A percentile compares a stretch with the other conserved stretches of the same genome.
Conservation (phyloP, 129 eudicot species). For the Erigeron canadensis region DNA sequence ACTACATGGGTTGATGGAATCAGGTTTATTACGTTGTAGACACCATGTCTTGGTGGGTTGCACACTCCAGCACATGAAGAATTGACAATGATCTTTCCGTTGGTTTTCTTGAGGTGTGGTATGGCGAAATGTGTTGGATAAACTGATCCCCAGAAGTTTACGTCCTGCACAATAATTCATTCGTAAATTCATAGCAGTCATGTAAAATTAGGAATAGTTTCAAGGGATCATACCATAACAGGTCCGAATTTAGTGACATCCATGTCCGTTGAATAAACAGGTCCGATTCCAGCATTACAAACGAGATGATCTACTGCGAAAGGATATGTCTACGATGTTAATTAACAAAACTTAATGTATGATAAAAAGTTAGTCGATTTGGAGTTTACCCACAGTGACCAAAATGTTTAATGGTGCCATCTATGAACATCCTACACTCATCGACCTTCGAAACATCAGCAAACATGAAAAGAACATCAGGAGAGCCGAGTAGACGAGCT, state of each 20-base stretch:
- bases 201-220: not conserved
- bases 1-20: not conserved
- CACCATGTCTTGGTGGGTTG: slow-evolving; percentile 24
- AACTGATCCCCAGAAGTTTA: slow-evolving; percentile 51
- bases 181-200: not conserved
- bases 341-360: not conserved
- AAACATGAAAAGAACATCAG: slow-evolving; percentile 37
- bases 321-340: not conserved
- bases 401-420: slow-evolving; percentile 32
- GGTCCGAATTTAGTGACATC: slow-evolving; percentile 37
- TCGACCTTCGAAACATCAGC: slow-evolving; percentile 47
- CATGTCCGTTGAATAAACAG: slow-evolving; percentile 21
- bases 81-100: slow-evolving; percentile 37
- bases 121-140: slow-evolving; percentile 45
- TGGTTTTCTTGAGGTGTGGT: slow-evolving; percentile 38
- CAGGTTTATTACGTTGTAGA: slow-evolving; percentile 24
- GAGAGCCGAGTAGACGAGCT: slow-evolving; percentile 48
- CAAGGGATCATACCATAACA: slow-evolving; percentile 39
- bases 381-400: slow-evolving; percentile 35
- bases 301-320: slow-evolving; percentile 60
- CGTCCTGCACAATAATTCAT: slow-evolving; percentile 21
- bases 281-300: slow-evolving; percentile 45
- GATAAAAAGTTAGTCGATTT: not conserved
- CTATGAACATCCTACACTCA: slow-evolving; percentile 39
- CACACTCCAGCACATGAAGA: slow-evolving; percentile 30